These are phyloP conservation scores for Triticum aestivum DNA, from an alignment of 176 grass and related monocot species.

Conservation along the genomic window DNA sequence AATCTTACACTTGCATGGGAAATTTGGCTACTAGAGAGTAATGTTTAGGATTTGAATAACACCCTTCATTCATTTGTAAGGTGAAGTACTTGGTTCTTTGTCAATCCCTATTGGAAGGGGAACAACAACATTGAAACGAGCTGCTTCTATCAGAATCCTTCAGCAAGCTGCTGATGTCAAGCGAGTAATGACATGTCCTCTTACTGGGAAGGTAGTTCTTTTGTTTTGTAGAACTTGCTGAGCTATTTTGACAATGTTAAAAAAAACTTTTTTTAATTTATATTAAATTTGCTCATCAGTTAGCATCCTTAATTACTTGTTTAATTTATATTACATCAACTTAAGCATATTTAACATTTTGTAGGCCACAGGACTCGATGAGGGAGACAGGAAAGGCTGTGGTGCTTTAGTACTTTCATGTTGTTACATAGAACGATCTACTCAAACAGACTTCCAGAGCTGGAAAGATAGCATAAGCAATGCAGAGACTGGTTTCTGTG, in stretches of 20 bases:
- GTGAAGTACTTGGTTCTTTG: constrained; percentile 87
- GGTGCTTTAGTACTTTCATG: constrained; percentile 77
- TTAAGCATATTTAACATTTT: constrained; percentile 26
- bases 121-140: constrained; percentile 69
- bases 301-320: background rate
- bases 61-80: constrained; percentile 44
- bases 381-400: constrained; percentile 43
- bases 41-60: constrained; percentile 11
- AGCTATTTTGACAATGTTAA: background rate
- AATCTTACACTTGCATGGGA: background rate
- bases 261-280: background rate
- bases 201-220: constrained; percentile 66
- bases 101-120: constrained; percentile 82
- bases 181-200: constrained; percentile 57
- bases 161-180: constrained; percentile 63
- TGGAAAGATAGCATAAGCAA: constrained; percentile 52
- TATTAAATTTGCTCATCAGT: too few species aligned
- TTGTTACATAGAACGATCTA: constrained; percentile 81
- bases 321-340: background rate
- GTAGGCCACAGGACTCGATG: constrained; percentile 43
- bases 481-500: constrained; percentile 72
- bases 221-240: background rate
- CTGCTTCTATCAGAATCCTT: constrained; percentile 83
- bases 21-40: background rate
- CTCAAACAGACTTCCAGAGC: constrained; percentile 57